phyloP scores from a whole-genome alignment of 2,329 filamentous ascomycete genomes.

The Geosmithia morbida region DNA sequence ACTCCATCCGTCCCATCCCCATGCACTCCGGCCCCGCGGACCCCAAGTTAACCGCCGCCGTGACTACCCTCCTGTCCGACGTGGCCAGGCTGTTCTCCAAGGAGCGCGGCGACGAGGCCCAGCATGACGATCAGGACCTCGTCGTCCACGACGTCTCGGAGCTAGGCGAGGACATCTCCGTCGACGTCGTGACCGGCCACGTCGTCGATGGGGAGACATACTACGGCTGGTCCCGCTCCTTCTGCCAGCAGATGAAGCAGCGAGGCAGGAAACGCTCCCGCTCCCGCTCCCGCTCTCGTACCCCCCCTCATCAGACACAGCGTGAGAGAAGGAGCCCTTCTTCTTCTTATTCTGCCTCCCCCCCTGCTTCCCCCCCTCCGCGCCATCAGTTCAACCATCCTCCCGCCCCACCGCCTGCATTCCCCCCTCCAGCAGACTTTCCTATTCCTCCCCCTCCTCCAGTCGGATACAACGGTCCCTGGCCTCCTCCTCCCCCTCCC shows the following conservation, averaged over 20 bases:
- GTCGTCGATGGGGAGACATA: slow-evolving; percentile 57
- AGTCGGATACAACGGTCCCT: slow-evolving; percentile 23
- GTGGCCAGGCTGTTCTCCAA: slow-evolving; percentile 54
- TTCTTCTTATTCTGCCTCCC: slow-evolving; percentile 8
- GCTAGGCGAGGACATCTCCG: slow-evolving; percentile 53
- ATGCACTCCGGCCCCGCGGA: slow-evolving; percentile 55
- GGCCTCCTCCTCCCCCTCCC: slow-evolving; percentile 22
- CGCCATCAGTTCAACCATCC: slow-evolving; percentile 3
- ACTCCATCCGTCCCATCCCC: slow-evolving; percentile 56
- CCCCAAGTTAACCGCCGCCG: slow-evolving; percentile 46
- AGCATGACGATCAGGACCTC: not conserved
- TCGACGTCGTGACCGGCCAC: slow-evolving; percentile 53
- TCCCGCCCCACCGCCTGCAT: slow-evolving; percentile 7
- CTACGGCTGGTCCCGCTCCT: slow-evolving; percentile 73
- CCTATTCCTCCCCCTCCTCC: slow-evolving; percentile 20
- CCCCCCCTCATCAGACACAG: no score
- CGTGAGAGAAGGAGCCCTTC: not conserved
- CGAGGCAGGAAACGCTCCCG: slow-evolving; percentile 21
- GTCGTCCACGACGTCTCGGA: slow-evolving; percentile 46
- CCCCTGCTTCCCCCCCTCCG: slow-evolving; percentile 4
- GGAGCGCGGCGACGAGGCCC: slow-evolving; percentile 28
- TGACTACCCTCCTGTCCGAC: slow-evolving; percentile 57
- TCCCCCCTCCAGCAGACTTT: slow-evolving; percentile 11
- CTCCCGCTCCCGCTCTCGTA: no score
- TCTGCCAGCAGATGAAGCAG: slow-evolving; percentile 69